A percentile compares a stretch with the other conserved stretches of the same genome.
phyloP scores from a whole-genome alignment of 2,329 filamentous ascomycete genomes.

The Plenodomus lindquistii region DNA sequence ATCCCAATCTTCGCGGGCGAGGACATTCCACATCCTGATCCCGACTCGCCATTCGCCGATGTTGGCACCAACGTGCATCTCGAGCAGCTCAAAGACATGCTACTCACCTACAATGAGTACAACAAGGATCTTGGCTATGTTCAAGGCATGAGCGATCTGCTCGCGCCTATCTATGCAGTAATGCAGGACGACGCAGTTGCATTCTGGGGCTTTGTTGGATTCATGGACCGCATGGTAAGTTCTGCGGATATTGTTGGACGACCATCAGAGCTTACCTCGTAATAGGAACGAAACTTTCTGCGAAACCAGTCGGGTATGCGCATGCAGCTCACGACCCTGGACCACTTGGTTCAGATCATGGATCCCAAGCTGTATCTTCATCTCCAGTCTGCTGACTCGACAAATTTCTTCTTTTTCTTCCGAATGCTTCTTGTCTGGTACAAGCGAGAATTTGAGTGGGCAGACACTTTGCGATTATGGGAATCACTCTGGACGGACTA shows the following conservation, averaged over 20 bases:
- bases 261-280: slow-evolving; percentile 7
- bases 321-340: slow-evolving; percentile 83
- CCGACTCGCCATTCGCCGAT: slow-evolving; percentile 90
- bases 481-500: slow-evolving; percentile 95
- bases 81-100: slow-evolving; percentile 99
- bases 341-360: slow-evolving; percentile 95
- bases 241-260: too few species aligned
- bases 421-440: slow-evolving; percentile 99
- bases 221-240: slow-evolving; percentile 89
- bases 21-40: slow-evolving; percentile 94
- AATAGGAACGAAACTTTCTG: slow-evolving; percentile 84
- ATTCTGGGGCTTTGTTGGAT: slow-evolving; percentile 94
- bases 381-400: slow-evolving; percentile 86
- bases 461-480: slow-evolving; percentile 85
- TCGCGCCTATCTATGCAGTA: slow-evolving; percentile 94
- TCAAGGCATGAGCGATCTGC: slow-evolving; percentile 96
- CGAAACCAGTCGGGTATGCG: slow-evolving; percentile 97
- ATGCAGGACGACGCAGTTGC: slow-evolving; percentile 96
- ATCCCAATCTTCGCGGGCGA: slow-evolving; percentile 96
- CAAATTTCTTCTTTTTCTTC: slow-evolving; percentile 99
- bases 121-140: slow-evolving; percentile 96
- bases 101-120: slow-evolving; percentile 97
- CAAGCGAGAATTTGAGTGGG: slow-evolving; percentile 94
- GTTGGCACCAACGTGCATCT: slow-evolving; percentile 95
- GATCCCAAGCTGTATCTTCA: slow-evolving; percentile 93